Percentiles rank a stretch among this genome's conserved stretches.
Evolutionary conservation across 306 rosid species (phyloP).

Genomic region (Mucuna pruriens): DNA sequence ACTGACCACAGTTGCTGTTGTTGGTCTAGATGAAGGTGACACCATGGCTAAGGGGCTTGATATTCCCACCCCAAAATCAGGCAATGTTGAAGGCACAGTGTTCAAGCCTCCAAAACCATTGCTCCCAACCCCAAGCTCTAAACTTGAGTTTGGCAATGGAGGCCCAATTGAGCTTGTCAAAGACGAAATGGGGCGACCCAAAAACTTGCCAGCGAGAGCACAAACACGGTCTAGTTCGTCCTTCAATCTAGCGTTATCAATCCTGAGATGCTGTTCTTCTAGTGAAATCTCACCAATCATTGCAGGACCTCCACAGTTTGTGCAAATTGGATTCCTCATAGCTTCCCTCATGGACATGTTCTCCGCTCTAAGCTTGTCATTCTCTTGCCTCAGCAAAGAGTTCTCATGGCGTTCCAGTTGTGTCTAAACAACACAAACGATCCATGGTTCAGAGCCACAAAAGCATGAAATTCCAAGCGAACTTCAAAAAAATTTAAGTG

Average conservation of each 20-base stretch:
- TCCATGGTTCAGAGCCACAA: background rate
- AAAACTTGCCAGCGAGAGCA: conserved; percentile 77
- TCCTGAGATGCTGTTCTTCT: conserved; percentile 87
- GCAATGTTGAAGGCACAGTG: conserved; percentile 57
- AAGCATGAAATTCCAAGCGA: background rate
- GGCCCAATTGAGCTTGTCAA: conserved; percentile 55
- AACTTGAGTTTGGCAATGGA: conserved; percentile 72
- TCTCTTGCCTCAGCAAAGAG: conserved; percentile 80
- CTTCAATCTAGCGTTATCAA: conserved; percentile 82
- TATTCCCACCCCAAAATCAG: conserved; percentile 69
- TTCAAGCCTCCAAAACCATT: conserved; percentile 68
- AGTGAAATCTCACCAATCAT: conserved; percentile 82
- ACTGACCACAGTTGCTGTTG: conserved; percentile 17
- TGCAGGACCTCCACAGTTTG: conserved; percentile 89
- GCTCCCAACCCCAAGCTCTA: conserved; percentile 84
- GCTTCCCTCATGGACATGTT: conserved; percentile 94
- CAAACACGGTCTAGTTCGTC: conserved; percentile 91
- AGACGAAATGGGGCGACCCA: conserved; percentile 78
- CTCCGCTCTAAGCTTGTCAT: conserved; percentile 88
- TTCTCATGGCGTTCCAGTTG: conserved; percentile 97
- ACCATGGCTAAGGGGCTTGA: conserved; percentile 49
- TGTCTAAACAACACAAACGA: conserved; percentile 54
- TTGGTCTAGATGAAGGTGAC: conserved; percentile 43
- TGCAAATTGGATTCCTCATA: conserved; percentile 84
- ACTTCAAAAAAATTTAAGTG: too few species aligned